Evolutionary conservation across 2,329 filamentous ascomycete genomes (phyloP), one percentile per base, ranked within the genome.

Genomic region (Colletotrichum sp.): DNA sequence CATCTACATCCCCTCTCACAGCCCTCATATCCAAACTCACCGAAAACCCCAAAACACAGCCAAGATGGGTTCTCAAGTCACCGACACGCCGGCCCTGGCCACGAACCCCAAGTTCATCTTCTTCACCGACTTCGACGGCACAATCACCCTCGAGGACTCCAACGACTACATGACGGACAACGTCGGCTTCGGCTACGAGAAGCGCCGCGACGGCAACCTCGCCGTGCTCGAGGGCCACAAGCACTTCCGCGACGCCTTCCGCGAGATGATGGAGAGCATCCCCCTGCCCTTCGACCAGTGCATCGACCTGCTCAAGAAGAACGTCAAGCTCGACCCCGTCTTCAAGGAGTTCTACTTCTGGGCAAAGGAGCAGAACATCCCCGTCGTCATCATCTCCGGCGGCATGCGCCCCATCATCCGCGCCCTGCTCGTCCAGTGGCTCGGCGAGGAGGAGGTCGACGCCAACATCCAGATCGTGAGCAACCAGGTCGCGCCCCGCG

Each of bases 111-210:
- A 95, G 86, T 94, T 95, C 88, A 96, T 99, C 88, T 98, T 99
- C 91, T 98, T 98, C 89, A 98, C 96, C 80, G 97, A 99, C 87
- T 98, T 98, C 83, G 97, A 99, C 86, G 97, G 97, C 82, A 98
- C 96, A 70, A 96, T 98, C 83, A 98, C 96, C 65, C 90, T 89
- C 71, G 88, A 90, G 81, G 92, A 93, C 85, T 91, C 88, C 83
- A 93, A 93, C 83, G 91, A 92, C 85, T 91, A 85, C 84, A 88
- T 96, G 92, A 98, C 96, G 74, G 97, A 98, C 88, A 97, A 95
- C 86, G 90, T 98, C 77, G 97, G 97, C 77, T 98, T 93, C 83
- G 97, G 97, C 67, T 82, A 85, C 32, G 92, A 91, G 77, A 91
- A 92, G 79, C 95, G 97, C 78, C 90, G 90, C 72, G 86, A 93